Conservation (phyloP, 805 yeast genomes). For the Maudiozyma serrabonitensis region DNA sequence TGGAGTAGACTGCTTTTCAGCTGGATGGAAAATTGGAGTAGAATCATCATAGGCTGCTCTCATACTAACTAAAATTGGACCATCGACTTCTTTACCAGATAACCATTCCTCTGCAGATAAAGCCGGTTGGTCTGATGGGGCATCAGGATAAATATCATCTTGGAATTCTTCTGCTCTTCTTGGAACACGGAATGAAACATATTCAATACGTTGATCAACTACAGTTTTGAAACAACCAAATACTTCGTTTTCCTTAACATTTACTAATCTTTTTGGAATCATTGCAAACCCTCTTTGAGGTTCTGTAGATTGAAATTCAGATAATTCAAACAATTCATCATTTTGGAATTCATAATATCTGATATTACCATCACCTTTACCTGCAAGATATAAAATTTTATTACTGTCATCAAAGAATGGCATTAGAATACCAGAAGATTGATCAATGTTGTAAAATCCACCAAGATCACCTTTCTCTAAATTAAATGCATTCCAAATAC, state of each 20-base stretch:
- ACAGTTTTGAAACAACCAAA: slow-evolving; percentile 78
- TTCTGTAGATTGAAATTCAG: slow-evolving; percentile 82
- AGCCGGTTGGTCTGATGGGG: slow-evolving; percentile 74
- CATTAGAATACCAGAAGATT: slow-evolving; percentile 87
- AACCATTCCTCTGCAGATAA: slow-evolving; percentile 71
- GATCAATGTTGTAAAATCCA: slow-evolving; percentile 77
- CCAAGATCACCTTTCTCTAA: slow-evolving; percentile 77
- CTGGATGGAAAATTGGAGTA: slow-evolving; percentile 38
- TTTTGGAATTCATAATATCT: slow-evolving; percentile 85
- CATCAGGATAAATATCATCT: slow-evolving; percentile 85
- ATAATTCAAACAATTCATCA: slow-evolving; percentile 71
- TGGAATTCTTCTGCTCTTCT: slow-evolving; percentile 90
- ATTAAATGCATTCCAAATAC: slow-evolving; percentile 79
- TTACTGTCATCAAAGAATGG: slow-evolving; percentile 83
- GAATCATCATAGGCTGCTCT: slow-evolving; percentile 71
- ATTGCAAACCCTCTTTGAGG: slow-evolving; percentile 95
- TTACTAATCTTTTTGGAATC: slow-evolving; percentile 74
- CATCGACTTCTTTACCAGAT: slow-evolving; percentile 66
- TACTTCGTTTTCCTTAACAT: slow-evolving; percentile 76
- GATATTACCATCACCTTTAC: slow-evolving; percentile 96
- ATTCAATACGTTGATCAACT: slow-evolving; percentile 76
- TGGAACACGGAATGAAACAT: slow-evolving; percentile 87
- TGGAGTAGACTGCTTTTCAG: slow-evolving; percentile 20
- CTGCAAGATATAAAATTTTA: slow-evolving; percentile 77
- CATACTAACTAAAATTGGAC: slow-evolving; percentile 74